Conservation (phyloP, 2,329 filamentous ascomycete species). For the Apiospora aurea region DNA sequence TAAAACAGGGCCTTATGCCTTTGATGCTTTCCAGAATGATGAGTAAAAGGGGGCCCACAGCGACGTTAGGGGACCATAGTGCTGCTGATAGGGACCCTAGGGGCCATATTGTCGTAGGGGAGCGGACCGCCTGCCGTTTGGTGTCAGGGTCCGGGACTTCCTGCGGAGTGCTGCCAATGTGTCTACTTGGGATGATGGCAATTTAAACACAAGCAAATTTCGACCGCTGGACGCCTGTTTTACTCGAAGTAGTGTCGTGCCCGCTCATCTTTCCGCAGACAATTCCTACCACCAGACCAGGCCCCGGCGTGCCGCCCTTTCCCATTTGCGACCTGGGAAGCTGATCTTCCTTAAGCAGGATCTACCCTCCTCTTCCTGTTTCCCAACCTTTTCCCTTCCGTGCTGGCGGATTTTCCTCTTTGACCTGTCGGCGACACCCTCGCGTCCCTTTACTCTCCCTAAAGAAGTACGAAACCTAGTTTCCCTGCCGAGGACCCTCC, state of each 20-base stretch:
- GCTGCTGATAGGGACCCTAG: neutral
- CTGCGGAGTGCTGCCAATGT: conserved; percentile 21
- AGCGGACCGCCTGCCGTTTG: conserved; percentile 16
- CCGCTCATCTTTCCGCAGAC: conserved; percentile 8
- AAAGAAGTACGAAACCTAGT: neutral
- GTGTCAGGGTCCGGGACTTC: conserved; percentile 15
- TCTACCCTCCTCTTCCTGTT: conserved; percentile 3
- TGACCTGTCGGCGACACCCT: conserved; percentile 15
- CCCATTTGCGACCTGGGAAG: neutral
- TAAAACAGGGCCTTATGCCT: neutral
- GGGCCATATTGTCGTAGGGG: neutral
- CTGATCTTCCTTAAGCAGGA: conserved; percentile 9
- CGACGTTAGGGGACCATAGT: neutral
- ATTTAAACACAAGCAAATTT: conserved; percentile 18
- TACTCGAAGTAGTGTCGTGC: conserved; percentile 19
- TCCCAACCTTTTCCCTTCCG: neutral
- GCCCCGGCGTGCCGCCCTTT: conserved; percentile 3
- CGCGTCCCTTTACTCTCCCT: conserved; percentile 1
- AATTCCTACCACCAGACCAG: neutral
- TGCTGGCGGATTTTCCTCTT: neutral
- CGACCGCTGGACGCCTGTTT: conserved; percentile 7
- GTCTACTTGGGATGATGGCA: conserved; percentile 14
- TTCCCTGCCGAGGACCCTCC: neutral
- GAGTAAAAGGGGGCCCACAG: neutral
- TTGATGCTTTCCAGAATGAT: neutral